Percentiles rank a stretch among this genome's conserved stretches.
Conservation (phyloP, 257 asterid species). For the Craterostigma plantagineum region DNA sequence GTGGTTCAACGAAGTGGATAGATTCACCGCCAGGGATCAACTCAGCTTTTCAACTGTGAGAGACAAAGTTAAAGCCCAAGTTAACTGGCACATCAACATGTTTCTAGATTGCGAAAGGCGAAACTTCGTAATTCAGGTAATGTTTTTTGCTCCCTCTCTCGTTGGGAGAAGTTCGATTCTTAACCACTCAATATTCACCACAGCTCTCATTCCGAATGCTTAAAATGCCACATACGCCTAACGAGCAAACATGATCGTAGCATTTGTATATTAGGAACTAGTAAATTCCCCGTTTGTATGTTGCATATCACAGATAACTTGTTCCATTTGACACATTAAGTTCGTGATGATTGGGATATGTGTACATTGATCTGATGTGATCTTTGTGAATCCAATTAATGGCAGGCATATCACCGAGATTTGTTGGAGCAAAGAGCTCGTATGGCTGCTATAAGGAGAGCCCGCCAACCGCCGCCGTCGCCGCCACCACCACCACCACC, state of each 20-base stretch:
- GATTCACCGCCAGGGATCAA: conserved; percentile 92
- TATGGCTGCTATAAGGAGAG: conserved; percentile 13
- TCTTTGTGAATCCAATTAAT: not conserved
- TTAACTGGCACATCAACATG: conserved; percentile 64
- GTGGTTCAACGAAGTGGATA: conserved; percentile 96
- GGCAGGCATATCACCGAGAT: conserved; percentile 83
- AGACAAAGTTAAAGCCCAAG: conserved; percentile 54
- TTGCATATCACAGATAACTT: too few relatives aligned
- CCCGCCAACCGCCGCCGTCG: conserved; percentile 11
- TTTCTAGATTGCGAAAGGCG: conserved; percentile 93
- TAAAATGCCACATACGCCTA: too few relatives aligned
- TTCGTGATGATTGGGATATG: too few relatives aligned
- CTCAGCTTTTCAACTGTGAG: conserved; percentile 92
- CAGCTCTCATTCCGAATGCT: not conserved
- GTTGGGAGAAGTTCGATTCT: too few relatives aligned
- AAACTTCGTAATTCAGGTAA: conserved; percentile 80
- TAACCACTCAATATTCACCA: conserved; percentile 1
- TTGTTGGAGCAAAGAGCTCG: conserved; percentile 63
- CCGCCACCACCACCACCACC: not conserved
- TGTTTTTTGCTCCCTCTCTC: not conserved
- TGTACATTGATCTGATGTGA: not conserved
- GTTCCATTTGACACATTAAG: too few relatives aligned
- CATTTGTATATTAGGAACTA: too few relatives aligned
- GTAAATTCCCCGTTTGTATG: too few relatives aligned
- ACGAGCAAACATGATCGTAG: too few relatives aligned